Base-by-base conservation (phyloP, 306 rosid genomes). In the Inga oerstediana region DNA sequence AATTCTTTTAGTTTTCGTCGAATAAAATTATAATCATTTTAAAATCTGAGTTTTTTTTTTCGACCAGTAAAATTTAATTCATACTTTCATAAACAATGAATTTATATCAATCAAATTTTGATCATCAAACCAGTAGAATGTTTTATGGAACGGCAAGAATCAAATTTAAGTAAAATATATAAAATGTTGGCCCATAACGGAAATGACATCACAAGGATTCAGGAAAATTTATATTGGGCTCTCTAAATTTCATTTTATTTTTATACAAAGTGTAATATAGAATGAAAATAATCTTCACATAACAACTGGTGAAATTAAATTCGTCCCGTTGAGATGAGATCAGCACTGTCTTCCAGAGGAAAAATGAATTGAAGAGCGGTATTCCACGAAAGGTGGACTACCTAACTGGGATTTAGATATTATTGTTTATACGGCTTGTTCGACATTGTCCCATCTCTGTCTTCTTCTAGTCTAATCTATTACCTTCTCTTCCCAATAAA, bases 401-500 rank as follows among this genome's bases (percentile, higher is more conserved):
- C 43, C 44, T 2, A 32, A 17, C 65, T 10, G 48, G 34, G n/a
- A 5, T 35, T 34, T 34, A 34, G 66, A 43, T 52, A 34, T 66
- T 14, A 49, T 68, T 68, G 17, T 24, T 34, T 35, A n/a, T 30
- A 1, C 35, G 65, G n/a, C 64, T 24, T 4, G 8, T 12, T 68
- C 73, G 24, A 75, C 20, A 59, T 52, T n/a, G 32, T 13, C 1
- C 6, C 22, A 9, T 74, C 67, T 5, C n/a, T 24, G 79, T 81
- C 41, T 74, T 70, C 41, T 81, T 74, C 5, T 10, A 10, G 14
- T 61, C 75, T 41, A 17, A 7, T 22, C 69, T 14, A 37, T 19
- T 17, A 19, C 51, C 30, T 20, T 44, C 61, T 81, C 16, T 76
- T 17, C 24, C 86, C 45, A 30, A 54, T 49, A 58, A 81, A 86